Base-by-base conservation (phyloP, 2,329 filamentous ascomycete species). In the Cercospora zeina region DNA sequence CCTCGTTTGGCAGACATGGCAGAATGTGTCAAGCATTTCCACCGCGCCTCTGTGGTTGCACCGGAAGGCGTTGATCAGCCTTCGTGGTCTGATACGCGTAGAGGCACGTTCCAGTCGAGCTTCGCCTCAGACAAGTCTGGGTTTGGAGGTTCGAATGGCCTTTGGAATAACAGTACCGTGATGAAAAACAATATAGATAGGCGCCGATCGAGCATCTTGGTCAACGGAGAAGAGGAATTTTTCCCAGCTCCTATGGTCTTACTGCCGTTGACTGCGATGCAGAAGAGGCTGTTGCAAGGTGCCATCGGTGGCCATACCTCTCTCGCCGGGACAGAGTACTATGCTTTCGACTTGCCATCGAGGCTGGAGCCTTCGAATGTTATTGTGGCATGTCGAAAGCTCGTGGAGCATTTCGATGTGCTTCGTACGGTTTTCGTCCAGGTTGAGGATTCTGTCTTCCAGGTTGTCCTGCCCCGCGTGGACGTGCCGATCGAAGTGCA, bases 391-490 rank as follows among this genome's bases (percentile, higher is more conserved):
- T 59, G 56, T 9, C 56, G 56, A 16, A 62, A 59, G 33, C 60
- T 62, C 16, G 49, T 59, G n/a, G 24, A 58, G 13, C 60, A 62
- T 19, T 62, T 62, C 55, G 60, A 62, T 33, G 33, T 62, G 34
- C 60, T 62, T 27, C 60, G 60, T 31, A 59, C 55, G 21, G 50
- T 62, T 3, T 62, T 62, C 45, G 33, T 59, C 6, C 54, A 62
- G 21, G 19, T 53, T 19, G 47, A 62, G 54, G 30, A 58, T 47
- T n/a, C 30, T n/a, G 24, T 39, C 4, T 58, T 54, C 33, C 34
- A 58, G 30, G 50, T 27, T 11, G 16, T 59, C 10, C 14, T 62
- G 11, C 21, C 60, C 9, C 14, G 37, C 13, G 56, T 58, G 19
- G 49, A 62, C 5, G 36, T 58, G 19, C 55, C 60, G 13, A 54